phyloP scores from a whole-genome alignment of 768 basidiomycete species.

The Lyophyllum semitale region DNA sequence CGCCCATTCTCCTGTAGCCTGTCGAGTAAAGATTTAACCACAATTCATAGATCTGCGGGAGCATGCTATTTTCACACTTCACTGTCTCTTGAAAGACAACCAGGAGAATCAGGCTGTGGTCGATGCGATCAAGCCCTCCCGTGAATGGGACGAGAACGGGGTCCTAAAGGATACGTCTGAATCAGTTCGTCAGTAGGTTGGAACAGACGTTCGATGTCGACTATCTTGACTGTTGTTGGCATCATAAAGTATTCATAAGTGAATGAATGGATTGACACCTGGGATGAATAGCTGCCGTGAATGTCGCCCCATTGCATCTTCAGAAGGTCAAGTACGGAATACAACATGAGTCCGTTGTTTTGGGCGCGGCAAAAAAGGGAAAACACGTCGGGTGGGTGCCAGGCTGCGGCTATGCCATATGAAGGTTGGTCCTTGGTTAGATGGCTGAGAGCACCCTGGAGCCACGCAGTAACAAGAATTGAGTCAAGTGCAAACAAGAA shows the following conservation, averaged over 20 bases:
- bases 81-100: conserved; percentile 77
- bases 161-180: conserved; percentile 43
- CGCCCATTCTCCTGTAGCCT: conserved; percentile 9
- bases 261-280: neutral
- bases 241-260: too few species aligned
- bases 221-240: neutral
- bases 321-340: neutral
- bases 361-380: neutral
- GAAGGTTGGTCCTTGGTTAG: too few species aligned
- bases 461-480: too few species aligned
- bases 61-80: conserved; percentile 85
- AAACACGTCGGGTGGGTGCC: neutral
- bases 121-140: conserved; percentile 65
- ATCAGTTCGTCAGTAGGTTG: conserved; percentile 30
- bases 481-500: neutral
- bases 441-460: too few species aligned
- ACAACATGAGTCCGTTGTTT: neutral
- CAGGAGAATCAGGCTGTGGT: conserved; percentile 80
- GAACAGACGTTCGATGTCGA: neutral
- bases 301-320: conserved; percentile 5
- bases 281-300: conserved; percentile 8
- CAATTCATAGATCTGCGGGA: conserved; percentile 74
- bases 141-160: conserved; percentile 59
- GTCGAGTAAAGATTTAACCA: neutral
- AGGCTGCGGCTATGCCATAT: too few species aligned